Evolutionary conservation across 2,329 filamentous ascomycete genomes (phyloP).

Genomic region (Pestalotiopsis sp.): DNA sequence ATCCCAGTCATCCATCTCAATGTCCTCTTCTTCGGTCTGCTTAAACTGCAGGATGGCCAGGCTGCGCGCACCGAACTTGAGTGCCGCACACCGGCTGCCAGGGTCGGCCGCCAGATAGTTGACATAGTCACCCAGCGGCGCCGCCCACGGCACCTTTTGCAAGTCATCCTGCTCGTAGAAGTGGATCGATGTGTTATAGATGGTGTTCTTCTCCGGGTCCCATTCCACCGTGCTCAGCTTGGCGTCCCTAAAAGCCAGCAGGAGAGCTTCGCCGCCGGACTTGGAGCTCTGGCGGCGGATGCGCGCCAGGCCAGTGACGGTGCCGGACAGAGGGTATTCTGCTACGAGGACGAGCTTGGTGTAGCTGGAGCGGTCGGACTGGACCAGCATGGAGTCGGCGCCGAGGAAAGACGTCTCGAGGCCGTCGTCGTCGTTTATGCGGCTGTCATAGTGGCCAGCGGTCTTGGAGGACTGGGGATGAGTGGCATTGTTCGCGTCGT

Average conservation of each 20-base stretch:
- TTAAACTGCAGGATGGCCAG: constrained; percentile 93
- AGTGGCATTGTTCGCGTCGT: constrained; percentile 37
- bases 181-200: constrained; percentile 91
- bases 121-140: constrained; percentile 71
- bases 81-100: constrained; percentile 86
- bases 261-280: constrained; percentile 78
- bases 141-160: constrained; percentile 78
- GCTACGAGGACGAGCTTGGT: constrained; percentile 82
- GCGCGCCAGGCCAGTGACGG: constrained; percentile 77
- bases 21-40: constrained; percentile 74
- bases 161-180: constrained; percentile 97
- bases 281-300: constrained; percentile 72
- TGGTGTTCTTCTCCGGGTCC: constrained; percentile 76
- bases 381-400: constrained; percentile 59
- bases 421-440: constrained; percentile 60
- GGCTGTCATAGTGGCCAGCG: constrained; percentile 50
- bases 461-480: constrained; percentile 40
- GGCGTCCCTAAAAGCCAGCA: constrained; percentile 85
- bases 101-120: constrained; percentile 88
- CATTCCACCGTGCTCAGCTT: constrained; percentile 93
- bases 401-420: constrained; percentile 68
- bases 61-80: constrained; percentile 87
- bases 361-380: constrained; percentile 63
- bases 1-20: constrained; percentile 91
- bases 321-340: constrained; percentile 82